These are phyloP conservation scores for Hymenotorrendiella dingleyae DNA, from an alignment of 2,329 filamentous ascomycete species.

Conservation along the genomic window DNA sequence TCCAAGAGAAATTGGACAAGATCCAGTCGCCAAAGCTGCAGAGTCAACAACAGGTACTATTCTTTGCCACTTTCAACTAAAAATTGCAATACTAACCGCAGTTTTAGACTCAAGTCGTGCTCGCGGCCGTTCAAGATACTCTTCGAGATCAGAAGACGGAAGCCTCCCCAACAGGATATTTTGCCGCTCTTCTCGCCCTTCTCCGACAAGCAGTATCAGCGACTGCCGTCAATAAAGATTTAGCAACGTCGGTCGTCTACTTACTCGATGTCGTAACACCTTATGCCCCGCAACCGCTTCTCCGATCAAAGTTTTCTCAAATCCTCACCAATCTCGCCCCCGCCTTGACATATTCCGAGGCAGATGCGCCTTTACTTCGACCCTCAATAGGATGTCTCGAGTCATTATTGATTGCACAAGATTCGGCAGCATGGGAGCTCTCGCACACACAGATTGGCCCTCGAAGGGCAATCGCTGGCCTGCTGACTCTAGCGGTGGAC, in stretches of 20 bases:
- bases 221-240: conserved; percentile 68
- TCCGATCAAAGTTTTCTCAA: conserved; percentile 91
- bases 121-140: conserved; percentile 88
- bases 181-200: conserved; percentile 87
- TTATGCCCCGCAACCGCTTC: conserved; percentile 75
- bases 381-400: conserved; percentile 91
- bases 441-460: conserved; percentile 79
- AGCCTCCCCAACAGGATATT: conserved; percentile 83
- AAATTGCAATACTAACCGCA: conserved; percentile 5
- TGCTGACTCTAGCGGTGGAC: conserved; percentile 80
- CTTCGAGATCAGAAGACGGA: conserved; percentile 82
- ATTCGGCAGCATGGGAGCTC: conserved; percentile 81
- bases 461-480: conserved; percentile 76
- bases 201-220: conserved; percentile 68
- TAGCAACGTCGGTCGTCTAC: conserved; percentile 84
- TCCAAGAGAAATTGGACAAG: conserved; percentile 92
- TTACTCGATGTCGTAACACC: conserved; percentile 89
- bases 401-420: conserved; percentile 84
- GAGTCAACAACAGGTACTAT: conserved; percentile 78
- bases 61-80: not conserved
- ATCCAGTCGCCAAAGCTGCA: conserved; percentile 95
- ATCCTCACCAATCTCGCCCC: conserved; percentile 85
- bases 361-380: conserved; percentile 79
- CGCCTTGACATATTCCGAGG: conserved; percentile 70
- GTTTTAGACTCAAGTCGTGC: conserved; percentile 70